Evolutionary conservation across 1,284 basidiomycete genomes (phyloP).

Genomic region (Taiwanofungus camphoratus): DNA sequence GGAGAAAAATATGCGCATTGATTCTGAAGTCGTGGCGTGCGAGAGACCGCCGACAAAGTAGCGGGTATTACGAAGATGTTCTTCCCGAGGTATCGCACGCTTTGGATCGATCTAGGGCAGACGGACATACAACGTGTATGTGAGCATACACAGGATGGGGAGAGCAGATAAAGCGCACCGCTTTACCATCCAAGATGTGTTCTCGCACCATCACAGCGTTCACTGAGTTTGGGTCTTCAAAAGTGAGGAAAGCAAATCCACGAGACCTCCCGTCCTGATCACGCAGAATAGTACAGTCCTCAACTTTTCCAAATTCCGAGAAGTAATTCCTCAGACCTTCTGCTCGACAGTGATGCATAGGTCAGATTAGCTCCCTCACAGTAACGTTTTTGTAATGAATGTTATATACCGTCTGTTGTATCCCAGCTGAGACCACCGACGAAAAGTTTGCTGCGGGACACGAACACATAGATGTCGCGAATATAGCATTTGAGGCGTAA

Average conservation of each 20-base stretch:
- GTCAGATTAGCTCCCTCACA: conserved; percentile 5
- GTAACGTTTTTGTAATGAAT: conserved; percentile 21
- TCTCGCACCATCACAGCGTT: conserved; percentile 76
- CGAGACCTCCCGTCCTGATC: conserved; percentile 84
- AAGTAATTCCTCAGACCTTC: conserved; percentile 68
- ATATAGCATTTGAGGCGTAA: conserved; percentile 15
- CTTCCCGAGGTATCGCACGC: conserved; percentile 86
- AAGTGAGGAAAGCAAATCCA: conserved; percentile 92
- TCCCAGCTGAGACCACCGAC: conserved; percentile 97
- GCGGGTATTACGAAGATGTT: conserved; percentile 76
- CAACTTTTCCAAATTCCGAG: conserved; percentile 72
- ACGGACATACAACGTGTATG: not conserved
- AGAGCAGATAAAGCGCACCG: conserved; percentile 12
- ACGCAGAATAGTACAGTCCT: conserved; percentile 90
- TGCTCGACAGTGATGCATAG: conserved; percentile 28
- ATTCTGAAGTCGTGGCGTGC: conserved; percentile 72
- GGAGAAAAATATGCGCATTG: conserved; percentile 75
- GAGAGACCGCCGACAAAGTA: conserved; percentile 90
- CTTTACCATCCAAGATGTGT: conserved; percentile 88
- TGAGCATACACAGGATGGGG: not conserved
- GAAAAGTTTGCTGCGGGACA: conserved; percentile 85
- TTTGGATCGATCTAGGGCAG: conserved; percentile 84
- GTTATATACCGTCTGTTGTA: conserved; percentile 87
- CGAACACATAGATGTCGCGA: conserved; percentile 11
- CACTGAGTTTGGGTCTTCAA: conserved; percentile 75